Evolutionary conservation across 2,329 filamentous ascomycete species (phyloP).

Genomic region (Thelonectria rubi): DNA sequence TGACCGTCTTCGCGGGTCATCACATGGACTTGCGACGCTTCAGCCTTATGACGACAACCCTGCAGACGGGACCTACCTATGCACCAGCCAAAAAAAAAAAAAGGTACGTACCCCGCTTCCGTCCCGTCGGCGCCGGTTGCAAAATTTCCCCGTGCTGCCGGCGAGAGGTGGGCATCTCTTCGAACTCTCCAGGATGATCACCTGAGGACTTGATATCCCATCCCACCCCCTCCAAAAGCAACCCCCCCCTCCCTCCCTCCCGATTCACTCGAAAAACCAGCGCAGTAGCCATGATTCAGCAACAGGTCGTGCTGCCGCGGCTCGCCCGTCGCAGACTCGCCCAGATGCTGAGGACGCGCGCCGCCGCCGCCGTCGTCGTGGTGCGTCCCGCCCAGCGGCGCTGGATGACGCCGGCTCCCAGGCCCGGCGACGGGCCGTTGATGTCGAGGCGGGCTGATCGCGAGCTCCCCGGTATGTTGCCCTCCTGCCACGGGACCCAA

Average conservation of each 20-base stretch:
- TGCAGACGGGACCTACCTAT: not conserved
- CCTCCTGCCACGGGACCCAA: conserved; percentile 8
- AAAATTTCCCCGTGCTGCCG: conserved; percentile 41
- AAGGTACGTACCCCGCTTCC: not conserved
- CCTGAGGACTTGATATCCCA: conserved; percentile 24
- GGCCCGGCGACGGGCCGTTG: conserved; percentile 68
- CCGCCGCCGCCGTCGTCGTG: conserved; percentile 22
- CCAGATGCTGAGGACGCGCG: conserved; percentile 36
- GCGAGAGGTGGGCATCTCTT: not conserved
- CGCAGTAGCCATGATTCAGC: conserved; percentile 33
- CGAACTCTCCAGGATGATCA: conserved; percentile 26
- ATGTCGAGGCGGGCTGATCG: conserved; percentile 72
- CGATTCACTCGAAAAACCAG: not conserved
- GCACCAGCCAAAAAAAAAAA: not conserved
- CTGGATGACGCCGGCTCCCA: conserved; percentile 64
- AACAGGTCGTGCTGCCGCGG: conserved; percentile 40
- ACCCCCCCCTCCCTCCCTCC: too few species aligned
- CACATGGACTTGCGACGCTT: conserved; percentile 36
- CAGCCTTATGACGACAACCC: conserved; percentile 44
- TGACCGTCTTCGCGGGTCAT: conserved; percentile 12
- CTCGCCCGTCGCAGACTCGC: conserved; percentile 39
- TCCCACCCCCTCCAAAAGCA: too few species aligned
- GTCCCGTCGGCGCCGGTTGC: conserved; percentile 33
- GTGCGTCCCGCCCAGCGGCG: conserved; percentile 52
- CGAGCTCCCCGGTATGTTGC: conserved; percentile 67